Base-by-base conservation (phyloP, 2,329 filamentous ascomycete species). In the Colletotrichum zoysiae region DNA sequence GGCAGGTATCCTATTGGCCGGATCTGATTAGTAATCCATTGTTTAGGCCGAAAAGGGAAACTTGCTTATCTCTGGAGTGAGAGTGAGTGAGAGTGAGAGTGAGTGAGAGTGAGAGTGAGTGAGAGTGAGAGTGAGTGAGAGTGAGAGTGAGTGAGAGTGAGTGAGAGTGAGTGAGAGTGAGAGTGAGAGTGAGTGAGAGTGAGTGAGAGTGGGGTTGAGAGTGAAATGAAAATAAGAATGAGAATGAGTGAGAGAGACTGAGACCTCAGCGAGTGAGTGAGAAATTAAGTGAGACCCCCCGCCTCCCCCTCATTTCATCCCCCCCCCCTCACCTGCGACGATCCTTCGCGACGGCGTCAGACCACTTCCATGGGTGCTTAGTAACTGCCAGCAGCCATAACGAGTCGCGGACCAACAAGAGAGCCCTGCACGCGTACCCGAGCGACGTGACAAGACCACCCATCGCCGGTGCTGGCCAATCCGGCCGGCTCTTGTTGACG, bases 331-430 rank as follows among this genome's bases (percentile, higher is more conserved):
- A 61, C 30, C 9, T 61, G 20, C 20, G 44, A 2, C 20, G 59
- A 61, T 61, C 30, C 42, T 61, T 61, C 14, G 14, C 30, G 23
- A 61, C 33, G 44, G n/a, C 35, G 20, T 53, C 56, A 51, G 51
- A 38, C 58, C 48, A 63, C 48, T 23, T 56, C 44, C 48, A 26
- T 46, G 48, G 59, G 30, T 38, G 65, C 62, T 67, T 62, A 67
- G 58, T 67, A 48, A 67, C 50, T 61, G 30, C 33, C 44, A 61
- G 20, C 59, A 26, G 33, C 44, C 30, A 50, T n/a, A n/a, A n/a
- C 30, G 30, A 35, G 42, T 23, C 33, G 26, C 20, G 3, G 59
- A 61, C 30, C 44, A 38, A 23, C 44, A 35, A 23, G 3, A n/a
- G 23, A 53, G 26, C 23, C 9, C 14, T 53, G 9, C 26, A 3